These are phyloP conservation scores for Inonotus hispidus DNA, from an alignment of 1,284 basidiomycete species.

Conservation along the genomic window DNA sequence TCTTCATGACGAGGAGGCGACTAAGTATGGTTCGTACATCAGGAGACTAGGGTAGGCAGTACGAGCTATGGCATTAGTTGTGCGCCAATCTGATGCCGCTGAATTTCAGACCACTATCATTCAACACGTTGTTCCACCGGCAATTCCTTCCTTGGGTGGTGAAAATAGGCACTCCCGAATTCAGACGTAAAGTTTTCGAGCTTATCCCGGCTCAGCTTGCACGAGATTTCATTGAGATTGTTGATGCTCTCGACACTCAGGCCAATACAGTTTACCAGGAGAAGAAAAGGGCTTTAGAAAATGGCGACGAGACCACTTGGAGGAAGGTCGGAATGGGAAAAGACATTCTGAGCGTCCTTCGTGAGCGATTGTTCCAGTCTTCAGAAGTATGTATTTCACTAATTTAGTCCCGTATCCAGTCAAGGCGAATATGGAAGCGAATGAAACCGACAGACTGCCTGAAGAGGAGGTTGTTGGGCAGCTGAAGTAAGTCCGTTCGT, in stretches of 20 bases:
- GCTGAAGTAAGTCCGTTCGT: conserved; percentile 13
- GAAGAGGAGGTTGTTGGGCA: conserved; percentile 30
- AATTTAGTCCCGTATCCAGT: conserved; percentile 23
- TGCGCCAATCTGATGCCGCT: not conserved
- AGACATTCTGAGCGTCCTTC: conserved; percentile 30
- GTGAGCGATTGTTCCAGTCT: conserved; percentile 20
- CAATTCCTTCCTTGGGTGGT: conserved; percentile 11
- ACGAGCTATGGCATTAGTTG: not conserved
- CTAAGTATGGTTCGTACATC: conserved; percentile 39
- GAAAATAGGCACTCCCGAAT: conserved; percentile 11
- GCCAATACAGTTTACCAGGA: conserved; percentile 2
- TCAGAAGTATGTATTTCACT: not conserved
- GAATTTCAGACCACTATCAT: not conserved
- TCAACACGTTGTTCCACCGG: conserved; percentile 5
- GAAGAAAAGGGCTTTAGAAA: conserved; percentile 24
- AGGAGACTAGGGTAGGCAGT: conserved; percentile 30
- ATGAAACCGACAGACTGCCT: conserved; percentile 26
- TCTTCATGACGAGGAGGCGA: conserved; percentile 37
- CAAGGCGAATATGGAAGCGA: conserved; percentile 26
- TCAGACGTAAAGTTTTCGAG: conserved; percentile 9
- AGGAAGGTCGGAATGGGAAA: conserved; percentile 26
- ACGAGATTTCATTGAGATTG: conserved; percentile 22
- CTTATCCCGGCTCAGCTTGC: conserved; percentile 29
- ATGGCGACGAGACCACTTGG: conserved; percentile 23
- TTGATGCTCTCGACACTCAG: conserved; percentile 10